Evolutionary conservation across 768 basidiomycete species (phyloP), one percentile per base, ranked within the genome.

Genomic region (Lactarius quietus): DNA sequence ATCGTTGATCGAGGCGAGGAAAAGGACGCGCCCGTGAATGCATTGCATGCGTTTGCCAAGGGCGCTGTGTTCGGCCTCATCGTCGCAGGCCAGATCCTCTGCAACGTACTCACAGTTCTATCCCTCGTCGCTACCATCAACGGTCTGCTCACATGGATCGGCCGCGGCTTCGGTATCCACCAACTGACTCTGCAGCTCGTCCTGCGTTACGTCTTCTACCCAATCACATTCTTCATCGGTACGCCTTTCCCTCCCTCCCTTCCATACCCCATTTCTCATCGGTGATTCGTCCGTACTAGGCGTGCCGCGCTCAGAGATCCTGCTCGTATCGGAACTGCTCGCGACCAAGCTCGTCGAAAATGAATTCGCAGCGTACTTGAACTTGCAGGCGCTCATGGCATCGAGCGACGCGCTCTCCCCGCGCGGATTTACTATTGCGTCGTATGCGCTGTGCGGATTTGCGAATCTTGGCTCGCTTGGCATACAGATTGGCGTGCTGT

Each of bases 301-400:
- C 67, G 91, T 93, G 8, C 92, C 92, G 1, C 86, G 85, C 41
- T 67, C 71, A 20, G 93, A 95, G 76, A 92, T 96, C 70, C 79
- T 95, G 55, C 81, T 79, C 36, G 92, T 96, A 38, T 83, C 92
- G 29, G 85, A 87, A 70, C 82, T 95, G 20, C 85, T 96, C 67
- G 93, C 89, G 20, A 90, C 87, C 35, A 96, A 96, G 76, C 82
- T 96, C 66, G 81, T 95, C 57, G 92, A 88, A 62, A 94, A 92
- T 72, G 92, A 95, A 74, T 93, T 93, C 70, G 86, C 86, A 45
- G 92, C 89, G 6, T 94, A 94, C 77, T 63, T 76, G 28, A 72
- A 76, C 9, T 80, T 92, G 60, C 80, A 86, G 66, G 76, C 76
- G 2, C 77, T 86, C 51, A 79, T 79, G 78, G 35, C 45, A 9